Percentiles rank a stretch among this genome's conserved stretches.
These are phyloP conservation scores for Penicillium rolfsii DNA, from an alignment of 2,329 filamentous ascomycete species.

Conservation along the genomic window DNA sequence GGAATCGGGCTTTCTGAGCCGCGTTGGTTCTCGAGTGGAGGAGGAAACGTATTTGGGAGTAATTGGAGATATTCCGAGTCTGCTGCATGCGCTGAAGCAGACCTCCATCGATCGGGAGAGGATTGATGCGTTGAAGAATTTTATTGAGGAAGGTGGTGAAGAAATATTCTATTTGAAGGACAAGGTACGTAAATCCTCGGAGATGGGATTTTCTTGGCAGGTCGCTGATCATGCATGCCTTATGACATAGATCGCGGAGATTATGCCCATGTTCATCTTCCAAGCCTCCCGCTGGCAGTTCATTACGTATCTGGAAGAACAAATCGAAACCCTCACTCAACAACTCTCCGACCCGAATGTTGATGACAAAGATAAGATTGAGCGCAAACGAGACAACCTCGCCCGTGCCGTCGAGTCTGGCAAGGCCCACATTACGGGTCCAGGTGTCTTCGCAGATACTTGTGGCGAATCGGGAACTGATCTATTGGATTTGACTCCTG, in stretches of 20 bases:
- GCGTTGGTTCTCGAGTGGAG: conserved; percentile 49
- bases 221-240: neutral
- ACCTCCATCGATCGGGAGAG: conserved; percentile 89
- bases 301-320: conserved; percentile 68
- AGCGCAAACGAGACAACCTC: conserved; percentile 67
- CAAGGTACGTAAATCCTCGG: conserved; percentile 43
- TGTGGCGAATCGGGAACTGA: conserved; percentile 36
- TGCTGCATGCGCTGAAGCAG: conserved; percentile 69
- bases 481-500: conserved; percentile 37
- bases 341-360: conserved; percentile 47
- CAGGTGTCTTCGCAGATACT: conserved; percentile 85
- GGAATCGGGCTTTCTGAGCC: conserved; percentile 37
- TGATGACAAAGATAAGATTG: conserved; percentile 48
- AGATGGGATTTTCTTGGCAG: neutral
- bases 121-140: conserved; percentile 78
- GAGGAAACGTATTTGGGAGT: conserved; percentile 54
- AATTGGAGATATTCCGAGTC: conserved; percentile 65
- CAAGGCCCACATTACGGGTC: conserved; percentile 74
- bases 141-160: conserved; percentile 74
- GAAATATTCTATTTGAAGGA: conserved; percentile 76
- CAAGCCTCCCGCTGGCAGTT: conserved; percentile 82
- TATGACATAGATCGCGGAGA: conserved; percentile 68
- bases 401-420: conserved; percentile 73
- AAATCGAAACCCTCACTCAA: conserved; percentile 58
- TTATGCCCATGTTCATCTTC: conserved; percentile 86